These are phyloP conservation scores for Gelatoporia subvermispora DNA, from an alignment of 768 basidiomycete genomes.

Conservation along the genomic window DNA sequence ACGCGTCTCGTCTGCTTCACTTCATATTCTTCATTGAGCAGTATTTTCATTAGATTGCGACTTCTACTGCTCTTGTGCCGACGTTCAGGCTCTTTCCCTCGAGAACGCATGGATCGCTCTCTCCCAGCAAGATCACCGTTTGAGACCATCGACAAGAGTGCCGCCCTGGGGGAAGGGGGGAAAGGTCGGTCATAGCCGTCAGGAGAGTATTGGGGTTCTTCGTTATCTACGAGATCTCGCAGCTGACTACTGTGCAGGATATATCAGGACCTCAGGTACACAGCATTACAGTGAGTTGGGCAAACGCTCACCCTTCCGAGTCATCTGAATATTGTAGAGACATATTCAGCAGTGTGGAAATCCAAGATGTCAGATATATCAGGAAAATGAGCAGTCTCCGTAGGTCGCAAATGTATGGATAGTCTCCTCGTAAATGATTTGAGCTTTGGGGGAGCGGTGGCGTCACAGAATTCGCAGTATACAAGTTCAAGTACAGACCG, in stretches of 20 bases:
- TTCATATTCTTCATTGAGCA: conserved; percentile 20
- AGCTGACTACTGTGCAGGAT: not conserved
- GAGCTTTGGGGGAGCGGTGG: too few relatives aligned
- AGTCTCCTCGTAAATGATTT: too few relatives aligned
- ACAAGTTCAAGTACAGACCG: too few relatives aligned
- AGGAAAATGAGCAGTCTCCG: too few relatives aligned
- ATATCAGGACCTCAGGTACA: not conserved
- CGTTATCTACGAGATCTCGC: not conserved
- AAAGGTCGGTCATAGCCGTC: not conserved
- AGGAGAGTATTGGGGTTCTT: not conserved
- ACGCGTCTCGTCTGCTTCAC: conserved; percentile 22
- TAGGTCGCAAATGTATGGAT: too few relatives aligned
- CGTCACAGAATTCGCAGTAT: too few relatives aligned
- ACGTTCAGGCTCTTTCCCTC: conserved; percentile 11
- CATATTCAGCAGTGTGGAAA: not conserved
- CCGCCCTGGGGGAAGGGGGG: conserved; percentile 1
- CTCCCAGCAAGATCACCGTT: conserved; percentile 1
- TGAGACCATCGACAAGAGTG: not conserved
- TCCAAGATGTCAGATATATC: too few relatives aligned
- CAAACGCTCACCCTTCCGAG: conserved; percentile 7
- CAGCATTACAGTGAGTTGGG: not conserved
- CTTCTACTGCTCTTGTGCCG: conserved; percentile 12
- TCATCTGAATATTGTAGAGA: conserved; percentile 8
- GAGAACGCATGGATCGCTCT: conserved; percentile 4
- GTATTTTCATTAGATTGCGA: conserved; percentile 19